phyloP scores from a whole-genome alignment of 1,139 yeast genomes.

The Candida labiduridarum region DNA sequence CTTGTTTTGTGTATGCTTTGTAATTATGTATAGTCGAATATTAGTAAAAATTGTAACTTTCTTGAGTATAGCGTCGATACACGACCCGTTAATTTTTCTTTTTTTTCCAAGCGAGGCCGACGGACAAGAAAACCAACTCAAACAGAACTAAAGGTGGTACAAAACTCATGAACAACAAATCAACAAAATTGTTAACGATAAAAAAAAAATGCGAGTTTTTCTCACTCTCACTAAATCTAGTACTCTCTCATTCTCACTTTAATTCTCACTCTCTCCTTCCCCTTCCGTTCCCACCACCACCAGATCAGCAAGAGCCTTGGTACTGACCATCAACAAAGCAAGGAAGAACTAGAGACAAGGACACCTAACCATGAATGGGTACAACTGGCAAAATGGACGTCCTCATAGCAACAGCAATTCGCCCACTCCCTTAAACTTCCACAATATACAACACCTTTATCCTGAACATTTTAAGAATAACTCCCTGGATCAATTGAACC shows the following conservation, averaged over 20 bases:
- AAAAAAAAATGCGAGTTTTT: not conserved
- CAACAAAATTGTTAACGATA: constrained; percentile 3
- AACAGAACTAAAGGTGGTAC: not conserved
- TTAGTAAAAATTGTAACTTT: not conserved
- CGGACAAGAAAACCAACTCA: no score
- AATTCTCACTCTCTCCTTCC: not conserved
- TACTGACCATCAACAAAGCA: no score
- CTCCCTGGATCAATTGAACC: constrained; percentile 18
- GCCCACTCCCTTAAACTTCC: constrained; percentile 11
- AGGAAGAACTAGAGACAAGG: not conserved
- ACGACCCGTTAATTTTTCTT: not conserved
- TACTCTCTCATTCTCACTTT: not conserved
- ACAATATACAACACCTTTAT: constrained; percentile 12
- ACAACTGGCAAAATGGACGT: constrained; percentile 4
- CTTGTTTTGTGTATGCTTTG: not conserved
- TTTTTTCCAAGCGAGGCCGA: not conserved
- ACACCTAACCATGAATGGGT: constrained; percentile 5
- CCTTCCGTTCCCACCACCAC: not conserved
- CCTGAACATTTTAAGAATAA: constrained; percentile 17
- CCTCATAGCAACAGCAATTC: constrained; percentile 5
- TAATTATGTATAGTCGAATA: not conserved
- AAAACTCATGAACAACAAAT: constrained; percentile 5
- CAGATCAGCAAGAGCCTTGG: not conserved
- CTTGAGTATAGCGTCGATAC: not conserved
- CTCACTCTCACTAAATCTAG: not conserved